Percentiles rank a stretch among this genome's conserved stretches.
phyloP scores from a whole-genome alignment of 139 green algal genomes.

The Chlorella sp. region DNA sequence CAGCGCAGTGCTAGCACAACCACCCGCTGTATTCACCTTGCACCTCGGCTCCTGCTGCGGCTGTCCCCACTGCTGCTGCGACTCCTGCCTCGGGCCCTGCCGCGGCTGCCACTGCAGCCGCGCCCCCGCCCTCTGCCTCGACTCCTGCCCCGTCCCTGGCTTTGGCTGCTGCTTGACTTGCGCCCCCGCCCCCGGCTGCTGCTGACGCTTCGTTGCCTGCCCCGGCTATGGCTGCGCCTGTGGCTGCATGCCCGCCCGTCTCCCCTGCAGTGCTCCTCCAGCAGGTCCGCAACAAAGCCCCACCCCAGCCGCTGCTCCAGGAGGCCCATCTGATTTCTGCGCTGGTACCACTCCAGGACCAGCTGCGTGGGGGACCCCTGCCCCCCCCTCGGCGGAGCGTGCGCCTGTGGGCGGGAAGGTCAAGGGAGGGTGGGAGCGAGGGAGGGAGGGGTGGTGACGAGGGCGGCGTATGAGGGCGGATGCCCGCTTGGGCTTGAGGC shows the following conservation, averaged over 20 bases:
- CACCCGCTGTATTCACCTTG: neutral
- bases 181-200: neutral
- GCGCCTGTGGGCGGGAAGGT: neutral
- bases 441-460: no score
- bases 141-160: no score
- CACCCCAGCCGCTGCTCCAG: neutral
- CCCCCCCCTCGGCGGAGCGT: neutral
- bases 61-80: neutral
- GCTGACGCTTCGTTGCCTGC: neutral
- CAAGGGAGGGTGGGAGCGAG: no score
- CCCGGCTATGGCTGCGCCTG: neutral
- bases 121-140: no score
- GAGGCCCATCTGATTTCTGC: no score
- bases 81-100: neutral
- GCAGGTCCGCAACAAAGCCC: no score
- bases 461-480: no score
- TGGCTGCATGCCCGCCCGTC: neutral
- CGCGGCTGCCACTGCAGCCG: neutral
- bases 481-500: no score
- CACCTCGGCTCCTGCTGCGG: neutral
- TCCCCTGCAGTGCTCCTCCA: no score
- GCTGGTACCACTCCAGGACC: neutral
- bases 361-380: neutral
- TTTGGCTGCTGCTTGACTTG: neutral
- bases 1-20: neutral